Conservation (phyloP, 805 yeast genomes). For the Yarrowia phangngaensis region DNA sequence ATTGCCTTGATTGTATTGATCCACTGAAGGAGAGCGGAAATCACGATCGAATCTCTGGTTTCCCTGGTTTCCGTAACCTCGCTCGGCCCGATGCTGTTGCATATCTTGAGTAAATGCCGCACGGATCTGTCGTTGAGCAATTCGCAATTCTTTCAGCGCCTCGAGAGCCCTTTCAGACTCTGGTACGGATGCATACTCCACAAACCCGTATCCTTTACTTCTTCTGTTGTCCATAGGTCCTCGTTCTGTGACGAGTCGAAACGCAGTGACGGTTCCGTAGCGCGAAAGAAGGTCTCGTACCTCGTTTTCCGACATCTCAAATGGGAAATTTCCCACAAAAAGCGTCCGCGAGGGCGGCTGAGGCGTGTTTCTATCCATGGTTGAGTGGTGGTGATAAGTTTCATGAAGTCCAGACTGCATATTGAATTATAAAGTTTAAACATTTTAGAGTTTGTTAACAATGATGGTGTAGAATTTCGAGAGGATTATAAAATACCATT, state of each 20-base stretch:
- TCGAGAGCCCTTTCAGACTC: conserved; percentile 31
- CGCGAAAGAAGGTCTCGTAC: conserved; percentile 29
- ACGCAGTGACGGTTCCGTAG: conserved; percentile 31
- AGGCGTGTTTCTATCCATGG: too few relatives aligned
- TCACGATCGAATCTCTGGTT: too few relatives aligned
- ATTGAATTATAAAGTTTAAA: too few relatives aligned
- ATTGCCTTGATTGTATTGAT: too few relatives aligned
- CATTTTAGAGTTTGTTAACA: too few relatives aligned
- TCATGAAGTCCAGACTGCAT: too few relatives aligned
- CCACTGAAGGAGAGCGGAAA: too few relatives aligned
- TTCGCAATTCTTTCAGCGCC: conserved; percentile 29
- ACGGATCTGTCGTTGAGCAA: conserved; percentile 31
- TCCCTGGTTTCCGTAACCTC: too few relatives aligned
- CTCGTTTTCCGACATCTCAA: conserved; percentile 32
- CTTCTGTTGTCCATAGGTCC: conserved; percentile 29
- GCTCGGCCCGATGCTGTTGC: conserved; percentile 12
- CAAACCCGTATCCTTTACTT: conserved; percentile 33
- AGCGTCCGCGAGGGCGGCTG: conserved; percentile 31
- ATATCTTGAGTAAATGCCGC: conserved; percentile 33
- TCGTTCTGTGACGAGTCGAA: conserved; percentile 32
- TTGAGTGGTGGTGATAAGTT: too few relatives aligned
- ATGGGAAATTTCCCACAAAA: conserved; percentile 36
- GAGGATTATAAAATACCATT: too few relatives aligned
- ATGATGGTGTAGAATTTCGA: too few relatives aligned
- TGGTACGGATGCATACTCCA: conserved; percentile 32